Conservation (phyloP, 2,329 filamentous ascomycete species). For the Westerdykella aurantiaca region DNA sequence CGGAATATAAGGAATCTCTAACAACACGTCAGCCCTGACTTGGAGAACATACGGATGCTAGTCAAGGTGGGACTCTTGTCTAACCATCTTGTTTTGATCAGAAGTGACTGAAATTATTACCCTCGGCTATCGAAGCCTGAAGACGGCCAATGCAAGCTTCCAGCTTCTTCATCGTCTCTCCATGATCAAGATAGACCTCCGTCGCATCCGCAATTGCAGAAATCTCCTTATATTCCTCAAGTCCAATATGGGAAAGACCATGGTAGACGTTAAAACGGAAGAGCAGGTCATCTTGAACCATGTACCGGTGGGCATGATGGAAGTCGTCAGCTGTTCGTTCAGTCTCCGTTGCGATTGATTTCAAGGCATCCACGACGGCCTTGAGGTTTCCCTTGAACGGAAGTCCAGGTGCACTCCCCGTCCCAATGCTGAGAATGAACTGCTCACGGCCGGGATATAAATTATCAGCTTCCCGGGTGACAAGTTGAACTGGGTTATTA, state of each 20-base stretch:
- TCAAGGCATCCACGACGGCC: neutral
- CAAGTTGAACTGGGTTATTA: conserved; percentile 42
- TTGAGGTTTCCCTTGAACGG: neutral
- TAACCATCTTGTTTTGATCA: too few species aligned
- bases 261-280: neutral
- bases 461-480: neutral
- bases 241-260: neutral
- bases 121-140: neutral
- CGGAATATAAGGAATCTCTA: neutral
- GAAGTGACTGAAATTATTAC: neutral
- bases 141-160: neutral
- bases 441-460: neutral
- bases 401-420: neutral
- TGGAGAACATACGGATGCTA: too few species aligned
- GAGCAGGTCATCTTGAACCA: neutral
- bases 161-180: neutral
- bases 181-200: neutral
- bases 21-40: too few species aligned
- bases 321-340: neutral
- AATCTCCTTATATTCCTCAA: neutral
- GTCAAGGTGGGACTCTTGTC: too few species aligned
- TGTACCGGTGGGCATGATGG: neutral
- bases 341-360: neutral
- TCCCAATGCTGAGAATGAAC: neutral
- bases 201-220: neutral